Conservation (phyloP, 2,329 filamentous ascomycete genomes). For the Colletotrichum sp. region DNA sequence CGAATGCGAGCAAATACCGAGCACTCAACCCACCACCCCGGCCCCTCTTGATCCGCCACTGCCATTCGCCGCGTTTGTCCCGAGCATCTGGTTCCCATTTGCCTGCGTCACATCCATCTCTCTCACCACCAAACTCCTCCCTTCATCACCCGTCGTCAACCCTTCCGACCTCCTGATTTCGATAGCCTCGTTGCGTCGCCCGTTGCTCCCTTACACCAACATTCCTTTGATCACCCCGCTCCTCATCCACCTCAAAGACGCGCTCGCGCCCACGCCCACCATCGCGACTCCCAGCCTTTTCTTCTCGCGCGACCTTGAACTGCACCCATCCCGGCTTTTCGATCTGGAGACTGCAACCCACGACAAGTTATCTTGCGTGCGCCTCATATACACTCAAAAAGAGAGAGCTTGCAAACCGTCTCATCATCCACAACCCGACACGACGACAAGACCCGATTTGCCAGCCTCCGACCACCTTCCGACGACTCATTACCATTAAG, state of each 20-base stretch:
- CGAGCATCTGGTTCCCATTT: constrained; percentile 15
- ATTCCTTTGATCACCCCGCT: background rate
- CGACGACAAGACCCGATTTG: background rate
- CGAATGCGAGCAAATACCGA: constrained; percentile 9
- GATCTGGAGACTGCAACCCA: background rate
- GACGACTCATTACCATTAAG: constrained; percentile 10
- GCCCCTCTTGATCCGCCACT: constrained; percentile 9
- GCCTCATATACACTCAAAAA: background rate
- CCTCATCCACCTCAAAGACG: background rate
- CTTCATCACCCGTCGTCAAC: background rate
- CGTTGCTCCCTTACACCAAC: constrained; percentile 10
- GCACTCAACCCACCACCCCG: constrained; percentile 1
- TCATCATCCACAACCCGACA: background rate
- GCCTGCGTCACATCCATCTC: constrained; percentile 15
- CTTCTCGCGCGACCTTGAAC: background rate
- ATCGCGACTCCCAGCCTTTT: background rate
- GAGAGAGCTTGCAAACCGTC: background rate
- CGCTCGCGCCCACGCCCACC: background rate
- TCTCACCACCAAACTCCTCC: background rate
- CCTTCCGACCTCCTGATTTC: background rate
- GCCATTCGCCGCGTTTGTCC: constrained; percentile 15
- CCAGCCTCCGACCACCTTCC: background rate
- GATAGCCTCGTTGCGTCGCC: background rate
- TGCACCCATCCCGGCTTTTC: constrained; percentile 1
- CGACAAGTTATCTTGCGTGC: background rate